Percentiles rank a stretch among this genome's conserved stretches.
These are phyloP conservation scores for Lentinula raphanica DNA, from an alignment of 768 basidiomycete genomes.

Conservation along the genomic window DNA sequence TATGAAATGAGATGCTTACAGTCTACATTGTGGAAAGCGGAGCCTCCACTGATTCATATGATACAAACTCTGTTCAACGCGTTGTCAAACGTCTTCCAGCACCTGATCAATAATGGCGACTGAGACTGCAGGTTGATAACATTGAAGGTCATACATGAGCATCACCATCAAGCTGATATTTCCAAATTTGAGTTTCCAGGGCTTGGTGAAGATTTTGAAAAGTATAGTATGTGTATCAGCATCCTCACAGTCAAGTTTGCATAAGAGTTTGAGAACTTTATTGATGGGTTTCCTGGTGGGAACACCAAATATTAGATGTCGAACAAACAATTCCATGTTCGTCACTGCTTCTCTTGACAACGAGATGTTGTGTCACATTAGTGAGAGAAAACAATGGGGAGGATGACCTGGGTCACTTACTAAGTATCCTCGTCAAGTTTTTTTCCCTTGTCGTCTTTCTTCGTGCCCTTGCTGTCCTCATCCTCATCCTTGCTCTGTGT, in stretches of 20 bases:
- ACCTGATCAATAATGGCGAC: constrained; percentile 91
- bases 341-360: constrained; percentile 78
- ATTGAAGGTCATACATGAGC: constrained; percentile 90
- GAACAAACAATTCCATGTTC: constrained; percentile 89
- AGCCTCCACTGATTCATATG: constrained; percentile 91
- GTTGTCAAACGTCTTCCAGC: constrained; percentile 85
- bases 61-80: constrained; percentile 92
- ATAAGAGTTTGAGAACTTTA: constrained; percentile 87
- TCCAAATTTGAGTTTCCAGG: constrained; percentile 94
- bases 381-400: no score
- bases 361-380: no score
- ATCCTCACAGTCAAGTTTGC: constrained; percentile 97
- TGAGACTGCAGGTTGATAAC: constrained; percentile 87
- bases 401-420: no score
- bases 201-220: constrained; percentile 91
- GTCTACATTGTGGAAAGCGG: constrained; percentile 47
- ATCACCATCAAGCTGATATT: constrained; percentile 89
- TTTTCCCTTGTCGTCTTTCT: no score
- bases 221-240: constrained; percentile 53
- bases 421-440: no score
- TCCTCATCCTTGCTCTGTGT: no score
- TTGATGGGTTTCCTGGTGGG: constrained; percentile 91
- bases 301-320: constrained; percentile 91
- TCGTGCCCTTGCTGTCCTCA: no score
- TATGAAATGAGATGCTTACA: constrained; percentile 39